Percentiles rank a stretch among this genome's conserved stretches.
Conservation (phyloP, 306 rosid species). For the Trichosanthes cucumerina region DNA sequence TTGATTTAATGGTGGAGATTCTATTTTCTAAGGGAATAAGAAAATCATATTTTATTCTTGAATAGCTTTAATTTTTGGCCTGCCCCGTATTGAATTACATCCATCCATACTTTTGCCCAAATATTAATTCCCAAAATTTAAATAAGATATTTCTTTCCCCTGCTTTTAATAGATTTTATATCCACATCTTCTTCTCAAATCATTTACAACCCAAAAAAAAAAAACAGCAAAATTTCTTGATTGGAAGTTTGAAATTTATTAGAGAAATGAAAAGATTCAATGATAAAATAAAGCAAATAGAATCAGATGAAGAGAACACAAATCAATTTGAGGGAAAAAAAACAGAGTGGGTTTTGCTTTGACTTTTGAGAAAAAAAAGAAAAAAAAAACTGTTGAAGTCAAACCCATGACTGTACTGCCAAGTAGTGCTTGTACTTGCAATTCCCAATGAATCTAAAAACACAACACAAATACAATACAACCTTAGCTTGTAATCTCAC, state of each 20-base stretch:
- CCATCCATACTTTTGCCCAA: neutral
- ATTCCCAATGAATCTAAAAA: neutral
- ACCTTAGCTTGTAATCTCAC: neutral
- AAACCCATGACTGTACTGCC: neutral
- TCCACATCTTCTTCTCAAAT: neutral
- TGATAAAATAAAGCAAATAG: neutral
- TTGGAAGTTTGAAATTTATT: neutral
- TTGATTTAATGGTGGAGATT: neutral
- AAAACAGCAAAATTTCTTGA: neutral
- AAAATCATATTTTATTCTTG: neutral
- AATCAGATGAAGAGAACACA: neutral
- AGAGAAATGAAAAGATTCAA: neutral
- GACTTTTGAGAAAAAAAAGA: neutral
- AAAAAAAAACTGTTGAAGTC: neutral
- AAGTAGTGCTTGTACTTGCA: neutral
- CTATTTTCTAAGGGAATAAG: neutral
- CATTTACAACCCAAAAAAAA: neutral
- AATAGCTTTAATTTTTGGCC: neutral
- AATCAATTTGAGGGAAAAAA: neutral
- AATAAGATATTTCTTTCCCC: neutral
- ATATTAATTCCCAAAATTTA: neutral
- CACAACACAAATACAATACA: neutral
- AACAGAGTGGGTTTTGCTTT: neutral
- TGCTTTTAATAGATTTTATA: neutral
- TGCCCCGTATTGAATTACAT: neutral